These are phyloP conservation scores for Acanthamoeba divionensis DNA, from an alignment of 208 protist species.

Conservation along the genomic window DNA sequence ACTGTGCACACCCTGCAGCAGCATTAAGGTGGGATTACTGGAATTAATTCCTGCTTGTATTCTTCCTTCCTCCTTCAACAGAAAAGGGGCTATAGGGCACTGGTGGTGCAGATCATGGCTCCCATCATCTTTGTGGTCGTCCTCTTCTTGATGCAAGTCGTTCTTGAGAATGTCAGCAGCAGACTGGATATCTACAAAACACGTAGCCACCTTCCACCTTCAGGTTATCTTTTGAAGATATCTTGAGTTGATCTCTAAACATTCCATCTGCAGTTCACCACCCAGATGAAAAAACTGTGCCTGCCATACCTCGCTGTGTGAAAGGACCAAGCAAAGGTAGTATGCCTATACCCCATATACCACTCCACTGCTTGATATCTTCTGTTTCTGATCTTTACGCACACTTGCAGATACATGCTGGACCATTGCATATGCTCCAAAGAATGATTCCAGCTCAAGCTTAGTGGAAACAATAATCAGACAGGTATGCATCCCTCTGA, in stretches of 20 bases:
- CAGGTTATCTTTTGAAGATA: background rate
- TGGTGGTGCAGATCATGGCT: background rate
- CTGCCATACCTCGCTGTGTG: background rate
- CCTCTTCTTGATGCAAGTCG: no score
- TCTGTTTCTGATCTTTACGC: no score
- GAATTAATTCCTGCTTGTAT: background rate
- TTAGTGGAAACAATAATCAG: background rate
- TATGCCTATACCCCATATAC: background rate
- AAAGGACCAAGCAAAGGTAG: background rate
- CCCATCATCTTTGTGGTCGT: slow-evolving; percentile 33
- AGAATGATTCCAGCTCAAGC: background rate
- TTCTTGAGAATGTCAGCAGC: background rate
- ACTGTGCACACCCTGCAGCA: no score
- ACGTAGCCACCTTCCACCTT: background rate
- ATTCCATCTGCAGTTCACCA: background rate
- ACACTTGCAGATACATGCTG: slow-evolving; percentile 16
- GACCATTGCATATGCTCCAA: background rate
- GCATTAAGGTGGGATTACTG: no score
- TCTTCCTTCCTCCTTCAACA: background rate
- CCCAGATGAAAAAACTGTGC: background rate
- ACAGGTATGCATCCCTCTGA: background rate
- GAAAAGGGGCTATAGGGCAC: background rate
- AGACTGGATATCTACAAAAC: background rate
- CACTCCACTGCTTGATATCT: no score
- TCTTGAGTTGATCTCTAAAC: background rate